Percentiles rank a stretch among this genome's conserved stretches.
phyloP scores from a whole-genome alignment of 768 basidiomycete genomes.

The Xerocomellus intermedius region DNA sequence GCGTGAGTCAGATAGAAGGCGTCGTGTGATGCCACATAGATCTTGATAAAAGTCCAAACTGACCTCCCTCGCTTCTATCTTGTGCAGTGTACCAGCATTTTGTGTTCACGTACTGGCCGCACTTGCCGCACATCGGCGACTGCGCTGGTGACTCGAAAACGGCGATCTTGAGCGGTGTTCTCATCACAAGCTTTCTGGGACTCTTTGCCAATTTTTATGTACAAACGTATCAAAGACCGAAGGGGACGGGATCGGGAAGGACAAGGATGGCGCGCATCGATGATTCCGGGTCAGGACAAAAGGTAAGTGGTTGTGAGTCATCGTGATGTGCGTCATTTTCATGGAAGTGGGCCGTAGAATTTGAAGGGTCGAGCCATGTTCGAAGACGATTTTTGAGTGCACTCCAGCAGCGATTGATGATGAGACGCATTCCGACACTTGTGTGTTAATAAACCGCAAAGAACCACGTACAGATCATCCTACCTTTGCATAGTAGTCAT shows the following conservation, averaged over 20 bases:
- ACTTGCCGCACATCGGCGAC: slow-evolving; percentile 26
- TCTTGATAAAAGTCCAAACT: background rate
- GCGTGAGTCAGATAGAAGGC: slow-evolving; percentile 13
- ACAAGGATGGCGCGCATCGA: background rate
- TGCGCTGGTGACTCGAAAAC: slow-evolving; percentile 22
- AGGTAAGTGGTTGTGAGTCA: slow-evolving; percentile 1
- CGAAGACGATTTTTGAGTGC: background rate
- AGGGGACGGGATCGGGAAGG: background rate
- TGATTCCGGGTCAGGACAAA: background rate
- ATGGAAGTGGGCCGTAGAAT: background rate
- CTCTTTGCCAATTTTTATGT: slow-evolving; percentile 28
- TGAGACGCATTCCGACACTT: too few relatives aligned
- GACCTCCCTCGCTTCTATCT: background rate
- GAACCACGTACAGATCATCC: too few relatives aligned
- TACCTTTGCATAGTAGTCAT: too few relatives aligned
- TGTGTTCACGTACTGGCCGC: slow-evolving; percentile 25
- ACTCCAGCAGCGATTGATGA: background rate
- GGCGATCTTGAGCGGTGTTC: slow-evolving; percentile 14
- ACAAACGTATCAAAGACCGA: slow-evolving; percentile 18
- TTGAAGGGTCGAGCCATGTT: background rate
- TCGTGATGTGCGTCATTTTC: background rate
- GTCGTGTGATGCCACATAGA: background rate
- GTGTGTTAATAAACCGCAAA: too few relatives aligned
- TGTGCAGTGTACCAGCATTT: slow-evolving; percentile 26
- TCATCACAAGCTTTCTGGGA: slow-evolving; percentile 21